Conservation (phyloP, 192 early-diverging fungal genomes). For the Backusella tarrabulga region DNA sequence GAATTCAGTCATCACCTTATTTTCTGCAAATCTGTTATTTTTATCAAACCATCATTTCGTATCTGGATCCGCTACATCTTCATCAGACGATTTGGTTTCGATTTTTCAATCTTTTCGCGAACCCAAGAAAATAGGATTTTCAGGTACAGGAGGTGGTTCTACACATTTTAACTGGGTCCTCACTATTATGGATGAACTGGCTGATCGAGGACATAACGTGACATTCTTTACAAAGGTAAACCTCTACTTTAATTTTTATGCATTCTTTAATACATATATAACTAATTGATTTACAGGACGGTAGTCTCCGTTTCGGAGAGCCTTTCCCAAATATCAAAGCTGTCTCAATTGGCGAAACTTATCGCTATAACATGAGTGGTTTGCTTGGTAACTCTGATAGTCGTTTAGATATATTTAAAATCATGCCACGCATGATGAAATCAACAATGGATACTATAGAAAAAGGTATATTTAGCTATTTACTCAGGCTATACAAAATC, state of each 20-base stretch:
- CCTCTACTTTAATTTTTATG: no score
- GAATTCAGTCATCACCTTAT: not conserved
- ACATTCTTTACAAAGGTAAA: not conserved
- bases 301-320: not conserved
- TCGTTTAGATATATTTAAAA: not conserved
- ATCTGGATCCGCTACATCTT: not conserved
- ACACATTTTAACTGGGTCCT: constrained; percentile 7
- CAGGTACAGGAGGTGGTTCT: not conserved
- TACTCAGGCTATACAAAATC: not conserved
- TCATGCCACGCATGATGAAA: not conserved
- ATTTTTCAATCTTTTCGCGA: not conserved
- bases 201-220: not conserved
- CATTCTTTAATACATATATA: not conserved
- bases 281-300: not conserved
- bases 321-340: not conserved
- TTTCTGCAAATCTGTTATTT: not conserved
- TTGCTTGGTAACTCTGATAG: not conserved
- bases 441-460: not conserved
- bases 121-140: not conserved
- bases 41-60: not conserved
- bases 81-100: not conserved
- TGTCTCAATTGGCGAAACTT: not conserved
- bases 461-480: not conserved
- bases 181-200: not conserved
- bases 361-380: not conserved